Percentiles rank a stretch among this genome's conserved stretches.
Conservation (phyloP, 345 rosid species). For the Eucalyptus fibrosa region DNA sequence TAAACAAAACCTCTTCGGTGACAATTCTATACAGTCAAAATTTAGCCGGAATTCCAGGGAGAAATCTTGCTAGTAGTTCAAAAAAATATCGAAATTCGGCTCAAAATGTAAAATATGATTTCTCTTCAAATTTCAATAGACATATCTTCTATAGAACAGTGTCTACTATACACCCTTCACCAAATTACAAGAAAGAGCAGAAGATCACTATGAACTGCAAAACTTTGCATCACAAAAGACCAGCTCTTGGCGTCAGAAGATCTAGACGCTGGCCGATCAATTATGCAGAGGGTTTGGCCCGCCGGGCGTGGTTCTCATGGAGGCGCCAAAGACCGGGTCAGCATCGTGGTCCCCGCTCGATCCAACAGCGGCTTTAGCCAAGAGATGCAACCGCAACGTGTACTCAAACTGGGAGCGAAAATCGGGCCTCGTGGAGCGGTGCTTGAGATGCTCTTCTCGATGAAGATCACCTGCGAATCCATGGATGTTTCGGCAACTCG, state of each 20-base stretch:
- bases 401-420: not conserved
- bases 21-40: not conserved
- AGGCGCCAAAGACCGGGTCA: not conserved
- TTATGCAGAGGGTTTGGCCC: conserved; percentile 11
- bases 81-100: not conserved
- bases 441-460: not conserved
- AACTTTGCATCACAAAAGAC: not conserved
- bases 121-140: not conserved
- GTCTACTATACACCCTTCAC: not conserved
- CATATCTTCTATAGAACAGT: not conserved
- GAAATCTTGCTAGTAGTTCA: not conserved
- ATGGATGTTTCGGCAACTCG: not conserved
- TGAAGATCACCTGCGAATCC: not conserved
- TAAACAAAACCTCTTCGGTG: not conserved
- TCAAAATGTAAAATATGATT: not conserved
- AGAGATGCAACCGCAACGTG: not conserved
- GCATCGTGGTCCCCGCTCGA: accelerated
- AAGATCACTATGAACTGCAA: not conserved
- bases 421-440: not conserved
- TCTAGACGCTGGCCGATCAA: not conserved
- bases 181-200: not conserved
- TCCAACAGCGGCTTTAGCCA: not conserved
- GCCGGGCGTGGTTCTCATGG: not conserved
- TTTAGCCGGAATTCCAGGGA: not conserved
- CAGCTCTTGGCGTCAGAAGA: not conserved